Evolutionary conservation across 331 rosid genomes (phyloP), one percentile per base, ranked within the genome.

Genomic region (Acacia concinna): DNA sequence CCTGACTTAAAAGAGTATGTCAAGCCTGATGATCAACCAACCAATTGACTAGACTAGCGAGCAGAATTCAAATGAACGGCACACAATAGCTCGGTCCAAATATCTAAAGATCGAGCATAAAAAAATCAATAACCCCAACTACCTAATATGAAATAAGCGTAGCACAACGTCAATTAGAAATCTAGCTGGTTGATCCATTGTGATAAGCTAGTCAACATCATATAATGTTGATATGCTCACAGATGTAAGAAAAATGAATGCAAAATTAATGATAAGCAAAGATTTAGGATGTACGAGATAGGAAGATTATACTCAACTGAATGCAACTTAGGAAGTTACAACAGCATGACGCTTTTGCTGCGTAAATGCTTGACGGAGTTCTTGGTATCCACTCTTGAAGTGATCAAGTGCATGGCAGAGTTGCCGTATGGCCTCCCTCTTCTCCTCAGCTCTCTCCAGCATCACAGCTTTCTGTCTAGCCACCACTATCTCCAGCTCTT

Each of bases 351-450:
- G 56, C 74, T 79, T 84, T 84, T 87, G 80, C 71, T 76, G 80
- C 8, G 23, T 21, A 62, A 89, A 77, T 11, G 85, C 91, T 84
- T 77, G 86, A 25, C 86, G 85, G 37, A 89, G 93, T 81, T 87
- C 93, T 80, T 89, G 85, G 81, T 87, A 89, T 27, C 87, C 86
- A 3, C 72, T 87, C 79, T 87, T 80, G 51, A 83, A 89, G 68
- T 85, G 84, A 73, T 89, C 93, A 71, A 89, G 80, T 5, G 89
- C 84, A 80, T 87, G 82, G 47, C 89, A 89, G 27, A 89, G 91
- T 73, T 89, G 93, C 59, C 89, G 76, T 66, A 89, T 87, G 3
- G 81, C 93, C 79, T 89, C 93, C 62, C 89, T 79, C 76, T 89
- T 89, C 85, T 86, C 83, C 89, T 89, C 91, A 4, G 93, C 89